These are phyloP conservation scores for Aureobasidium lini DNA, from an alignment of 2,329 filamentous ascomycete species.

Conservation along the genomic window DNA sequence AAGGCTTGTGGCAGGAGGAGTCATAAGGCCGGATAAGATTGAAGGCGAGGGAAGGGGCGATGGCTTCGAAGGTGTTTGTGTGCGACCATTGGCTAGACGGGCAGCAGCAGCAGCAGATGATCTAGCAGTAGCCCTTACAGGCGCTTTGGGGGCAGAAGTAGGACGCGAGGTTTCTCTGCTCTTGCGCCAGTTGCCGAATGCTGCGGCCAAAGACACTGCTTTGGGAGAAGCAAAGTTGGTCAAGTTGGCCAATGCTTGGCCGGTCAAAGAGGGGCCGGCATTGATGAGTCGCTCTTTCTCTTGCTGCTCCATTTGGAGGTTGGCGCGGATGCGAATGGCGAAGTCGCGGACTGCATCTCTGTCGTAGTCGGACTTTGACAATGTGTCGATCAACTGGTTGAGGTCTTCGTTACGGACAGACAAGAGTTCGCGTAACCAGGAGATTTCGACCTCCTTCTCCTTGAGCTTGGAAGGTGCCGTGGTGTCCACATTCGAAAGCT, in stretches of 20 bases:
- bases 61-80: conserved; percentile 53
- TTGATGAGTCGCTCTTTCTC: conserved; percentile 81
- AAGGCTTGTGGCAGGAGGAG: conserved; percentile 71
- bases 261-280: conserved; percentile 43
- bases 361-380: conserved; percentile 70
- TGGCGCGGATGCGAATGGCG: conserved; percentile 85
- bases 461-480: conserved; percentile 76
- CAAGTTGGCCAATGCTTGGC: conserved; percentile 62
- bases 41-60: conserved; percentile 46
- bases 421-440: conserved; percentile 88
- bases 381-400: conserved; percentile 77
- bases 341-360: conserved; percentile 76
- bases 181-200: conserved; percentile 87
- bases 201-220: conserved; percentile 85
- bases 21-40: conserved; percentile 74
- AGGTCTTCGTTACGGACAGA: conserved; percentile 86
- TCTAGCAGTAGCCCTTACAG: conserved; percentile 1
- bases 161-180: conserved; percentile 13
- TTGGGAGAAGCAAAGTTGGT: conserved; percentile 73
- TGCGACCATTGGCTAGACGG: background rate
- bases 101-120: background rate
- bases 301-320: conserved; percentile 96
- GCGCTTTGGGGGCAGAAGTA: background rate
- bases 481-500: conserved; percentile 60
- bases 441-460: conserved; percentile 89